A percentile compares a stretch with the other conserved stretches of the same genome.
phyloP scores from a whole-genome alignment of 805 yeast genomes.

The Candida koratica region DNA sequence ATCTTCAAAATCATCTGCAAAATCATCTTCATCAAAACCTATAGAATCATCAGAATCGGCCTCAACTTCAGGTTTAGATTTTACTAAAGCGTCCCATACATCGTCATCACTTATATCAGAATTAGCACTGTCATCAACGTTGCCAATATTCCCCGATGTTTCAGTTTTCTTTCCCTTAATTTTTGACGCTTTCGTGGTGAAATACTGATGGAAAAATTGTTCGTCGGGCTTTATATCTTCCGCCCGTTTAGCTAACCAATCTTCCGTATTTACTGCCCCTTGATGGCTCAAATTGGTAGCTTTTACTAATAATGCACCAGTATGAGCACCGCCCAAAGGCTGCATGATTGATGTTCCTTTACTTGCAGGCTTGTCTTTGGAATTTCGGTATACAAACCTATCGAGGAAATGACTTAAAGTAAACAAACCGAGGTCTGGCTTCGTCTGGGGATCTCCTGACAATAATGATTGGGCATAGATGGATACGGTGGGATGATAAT shows the following conservation, averaged over 20 bases:
- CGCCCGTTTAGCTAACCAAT: conserved; percentile 69
- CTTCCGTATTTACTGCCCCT: conserved; percentile 78
- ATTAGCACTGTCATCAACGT: conserved; percentile 28
- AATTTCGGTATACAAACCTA: conserved; percentile 90
- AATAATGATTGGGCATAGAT: conserved; percentile 69
- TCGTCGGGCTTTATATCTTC: conserved; percentile 81
- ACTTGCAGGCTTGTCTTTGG: conserved; percentile 68
- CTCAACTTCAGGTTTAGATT: conserved; percentile 69
- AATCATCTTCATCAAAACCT: conserved; percentile 45
- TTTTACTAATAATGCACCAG: conserved; percentile 63
- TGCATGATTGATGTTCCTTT: conserved; percentile 96
- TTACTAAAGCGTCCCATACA: conserved; percentile 76
- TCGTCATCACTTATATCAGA: conserved; percentile 46
- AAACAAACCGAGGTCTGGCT: conserved; percentile 89
- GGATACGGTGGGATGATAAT: conserved; percentile 90
- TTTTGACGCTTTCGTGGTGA: conserved; percentile 53
- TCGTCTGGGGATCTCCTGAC: conserved; percentile 47
- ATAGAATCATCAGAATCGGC: conserved; percentile 34
- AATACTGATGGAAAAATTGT: conserved; percentile 81
- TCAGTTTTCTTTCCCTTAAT: conserved; percentile 21
- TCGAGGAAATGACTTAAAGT: conserved; percentile 89
- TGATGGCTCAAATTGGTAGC: conserved; percentile 48
- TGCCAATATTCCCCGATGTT: conserved; percentile 24
- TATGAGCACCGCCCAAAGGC: conserved; percentile 84
- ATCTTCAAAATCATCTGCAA: conserved; percentile 23